Percentiles rank a stretch among this genome's conserved stretches.
These are phyloP conservation scores for Mortierella hygrophila DNA, from an alignment of 192 early-diverging fungal species.

Conservation along the genomic window DNA sequence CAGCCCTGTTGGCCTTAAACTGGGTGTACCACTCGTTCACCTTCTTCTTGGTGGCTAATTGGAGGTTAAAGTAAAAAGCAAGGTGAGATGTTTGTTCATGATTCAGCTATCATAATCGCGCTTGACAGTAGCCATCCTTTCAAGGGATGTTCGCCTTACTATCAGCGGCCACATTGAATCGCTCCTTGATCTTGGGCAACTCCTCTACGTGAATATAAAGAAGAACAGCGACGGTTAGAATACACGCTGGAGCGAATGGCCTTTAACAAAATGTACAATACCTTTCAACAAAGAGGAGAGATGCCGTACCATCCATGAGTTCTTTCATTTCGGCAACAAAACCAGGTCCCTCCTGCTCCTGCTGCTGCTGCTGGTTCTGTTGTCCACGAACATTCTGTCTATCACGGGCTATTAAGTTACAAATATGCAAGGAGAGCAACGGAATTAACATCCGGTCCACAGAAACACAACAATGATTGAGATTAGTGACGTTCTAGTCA, in stretches of 20 bases:
- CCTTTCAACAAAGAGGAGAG: background rate
- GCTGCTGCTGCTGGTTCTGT: conserved; percentile 45
- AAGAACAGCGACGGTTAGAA: background rate
- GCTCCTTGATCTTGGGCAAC: conserved; percentile 69
- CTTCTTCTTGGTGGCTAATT: conserved; percentile 70
- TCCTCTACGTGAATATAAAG: conserved; percentile 55
- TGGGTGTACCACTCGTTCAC: conserved; percentile 68
- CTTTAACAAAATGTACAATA: too few species aligned
- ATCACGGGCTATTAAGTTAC: conserved; percentile 23
- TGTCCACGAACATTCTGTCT: conserved; percentile 38
- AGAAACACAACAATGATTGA: background rate
- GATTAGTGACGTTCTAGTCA: background rate
- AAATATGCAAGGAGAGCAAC: conserved; percentile 12
- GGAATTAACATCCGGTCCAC: background rate
- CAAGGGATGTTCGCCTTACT: conserved; percentile 49
- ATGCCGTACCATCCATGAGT: conserved; percentile 52
- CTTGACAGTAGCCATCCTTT: background rate
- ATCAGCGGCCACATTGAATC: conserved; percentile 65
- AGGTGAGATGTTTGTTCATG: background rate
- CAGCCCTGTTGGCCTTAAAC: conserved; percentile 56
- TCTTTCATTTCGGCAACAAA: conserved; percentile 55
- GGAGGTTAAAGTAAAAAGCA: background rate
- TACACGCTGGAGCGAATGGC: background rate
- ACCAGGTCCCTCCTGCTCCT: conserved; percentile 46
- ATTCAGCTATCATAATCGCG: background rate